Evolutionary conservation across 495 filamentous ascomycete genomes (phyloP).

Genomic region (Viridothelium virens): DNA sequence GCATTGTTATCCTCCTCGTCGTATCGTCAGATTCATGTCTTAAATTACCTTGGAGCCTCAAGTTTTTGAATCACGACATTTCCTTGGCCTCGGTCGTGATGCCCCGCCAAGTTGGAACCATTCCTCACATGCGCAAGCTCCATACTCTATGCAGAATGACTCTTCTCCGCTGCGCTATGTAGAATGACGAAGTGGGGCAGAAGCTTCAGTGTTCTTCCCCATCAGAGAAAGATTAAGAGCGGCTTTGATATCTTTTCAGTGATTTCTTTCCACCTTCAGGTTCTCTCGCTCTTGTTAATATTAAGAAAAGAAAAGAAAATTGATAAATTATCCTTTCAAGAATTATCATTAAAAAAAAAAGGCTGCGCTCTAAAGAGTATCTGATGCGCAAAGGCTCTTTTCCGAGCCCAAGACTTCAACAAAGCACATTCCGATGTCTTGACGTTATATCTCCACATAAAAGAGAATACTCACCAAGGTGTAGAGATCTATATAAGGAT

Average conservation of each 20-base stretch:
- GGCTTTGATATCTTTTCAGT: no score
- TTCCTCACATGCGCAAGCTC: neutral
- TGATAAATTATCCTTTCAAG: no score
- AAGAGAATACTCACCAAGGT: no score
- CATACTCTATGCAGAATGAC: neutral
- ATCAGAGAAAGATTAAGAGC: neutral
- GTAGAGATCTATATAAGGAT: no score
- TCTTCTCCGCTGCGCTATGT: neutral
- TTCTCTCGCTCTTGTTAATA: no score
- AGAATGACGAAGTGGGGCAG: neutral
- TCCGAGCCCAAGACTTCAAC: neutral
- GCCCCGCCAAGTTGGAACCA: neutral
- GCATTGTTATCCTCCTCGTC: no score
- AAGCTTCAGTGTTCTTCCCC: neutral
- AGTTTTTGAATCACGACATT: neutral
- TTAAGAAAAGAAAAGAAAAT: no score
- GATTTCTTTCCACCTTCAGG: no score
- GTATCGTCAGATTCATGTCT: no score
- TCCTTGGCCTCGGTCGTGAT: neutral
- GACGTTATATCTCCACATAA: no score
- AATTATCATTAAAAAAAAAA: no score
- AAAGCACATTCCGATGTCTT: no score
- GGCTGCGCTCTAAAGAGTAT: neutral
- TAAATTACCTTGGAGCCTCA: neutral
- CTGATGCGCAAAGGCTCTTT: neutral